Evolutionary conservation across 2,329 filamentous ascomycete genomes (phyloP).

Genomic region (Fusarium subglutinans): DNA sequence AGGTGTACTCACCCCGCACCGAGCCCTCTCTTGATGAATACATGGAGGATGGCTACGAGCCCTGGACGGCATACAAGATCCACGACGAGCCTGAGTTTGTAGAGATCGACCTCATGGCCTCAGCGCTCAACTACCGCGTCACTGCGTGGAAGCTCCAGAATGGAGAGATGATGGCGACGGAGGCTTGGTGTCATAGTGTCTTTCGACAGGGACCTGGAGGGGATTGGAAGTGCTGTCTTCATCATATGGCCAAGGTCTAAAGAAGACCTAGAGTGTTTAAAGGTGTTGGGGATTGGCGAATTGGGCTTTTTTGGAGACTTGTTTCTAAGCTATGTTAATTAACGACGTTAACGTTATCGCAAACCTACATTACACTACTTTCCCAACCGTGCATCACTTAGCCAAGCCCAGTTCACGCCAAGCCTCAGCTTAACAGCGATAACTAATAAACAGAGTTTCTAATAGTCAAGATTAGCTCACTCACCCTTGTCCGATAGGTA

Average conservation of each 20-base stretch:
- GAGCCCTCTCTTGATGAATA: slow-evolving; percentile 47
- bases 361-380: neutral
- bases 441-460: slow-evolving; percentile 14
- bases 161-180: slow-evolving; percentile 46
- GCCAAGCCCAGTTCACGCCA: neutral
- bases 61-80: slow-evolving; percentile 50
- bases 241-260: slow-evolving; percentile 46
- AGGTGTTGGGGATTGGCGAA: slow-evolving; percentile 32
- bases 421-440: neutral
- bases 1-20: slow-evolving; percentile 44
- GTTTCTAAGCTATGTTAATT: slow-evolving; percentile 18
- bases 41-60: slow-evolving; percentile 47
- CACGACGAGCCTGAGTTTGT: slow-evolving; percentile 49
- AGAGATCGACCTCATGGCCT: slow-evolving; percentile 51
- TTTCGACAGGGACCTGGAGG: slow-evolving; percentile 48
- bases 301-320: slow-evolving; percentile 11
- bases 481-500: neutral
- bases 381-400: neutral
- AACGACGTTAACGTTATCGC: slow-evolving; percentile 5
- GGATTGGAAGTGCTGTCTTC: slow-evolving; percentile 48
- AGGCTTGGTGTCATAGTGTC: slow-evolving; percentile 48
- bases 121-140: slow-evolving; percentile 45
- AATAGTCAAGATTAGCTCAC: slow-evolving; percentile 13
- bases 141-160: slow-evolving; percentile 45
- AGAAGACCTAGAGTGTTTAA: slow-evolving; percentile 2